Percentiles rank a stretch among this genome's conserved stretches.
phyloP scores from a whole-genome alignment of 2,329 filamentous ascomycete species.

The Graphiopsis chlorocephala region DNA sequence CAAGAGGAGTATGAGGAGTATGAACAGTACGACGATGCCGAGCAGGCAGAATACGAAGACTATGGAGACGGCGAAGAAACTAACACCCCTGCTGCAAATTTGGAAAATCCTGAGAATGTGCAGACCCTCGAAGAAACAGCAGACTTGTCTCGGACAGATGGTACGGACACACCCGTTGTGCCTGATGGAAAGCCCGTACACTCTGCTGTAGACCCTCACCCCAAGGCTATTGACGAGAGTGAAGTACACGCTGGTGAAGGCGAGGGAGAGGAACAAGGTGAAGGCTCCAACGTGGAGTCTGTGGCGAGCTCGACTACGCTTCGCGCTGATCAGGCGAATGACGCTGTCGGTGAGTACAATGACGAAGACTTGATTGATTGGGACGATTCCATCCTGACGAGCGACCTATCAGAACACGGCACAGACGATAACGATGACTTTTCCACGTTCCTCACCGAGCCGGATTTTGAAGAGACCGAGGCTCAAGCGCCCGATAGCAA shows the following conservation, averaged over 20 bases:
- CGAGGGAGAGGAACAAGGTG: constrained; percentile 14
- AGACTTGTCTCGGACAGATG: constrained; percentile 16
- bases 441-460: constrained; percentile 18
- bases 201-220: neutral
- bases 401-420: constrained; percentile 22
- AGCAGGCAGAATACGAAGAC: constrained; percentile 17
- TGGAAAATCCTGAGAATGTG: constrained; percentile 14
- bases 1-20: constrained; percentile 33
- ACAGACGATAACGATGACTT: constrained; percentile 22
- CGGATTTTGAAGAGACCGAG: constrained; percentile 12
- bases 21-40: constrained; percentile 18
- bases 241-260: constrained; percentile 11
- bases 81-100: constrained; percentile 3
- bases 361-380: constrained; percentile 26
- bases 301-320: constrained; percentile 26
- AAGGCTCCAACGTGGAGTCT: constrained; percentile 20
- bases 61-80: constrained; percentile 16
- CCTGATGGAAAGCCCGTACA: neutral
- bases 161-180: neutral
- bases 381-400: constrained; percentile 25
- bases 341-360: constrained; percentile 29
- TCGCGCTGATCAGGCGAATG: constrained; percentile 23
- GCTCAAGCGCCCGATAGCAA: neutral
- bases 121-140: constrained; percentile 15
- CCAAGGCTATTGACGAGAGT: neutral